Percentiles rank a stretch among this genome's conserved stretches.
Conservation (phyloP, 2,329 filamentous ascomycete genomes). For the Fusarium gaditjirri region DNA sequence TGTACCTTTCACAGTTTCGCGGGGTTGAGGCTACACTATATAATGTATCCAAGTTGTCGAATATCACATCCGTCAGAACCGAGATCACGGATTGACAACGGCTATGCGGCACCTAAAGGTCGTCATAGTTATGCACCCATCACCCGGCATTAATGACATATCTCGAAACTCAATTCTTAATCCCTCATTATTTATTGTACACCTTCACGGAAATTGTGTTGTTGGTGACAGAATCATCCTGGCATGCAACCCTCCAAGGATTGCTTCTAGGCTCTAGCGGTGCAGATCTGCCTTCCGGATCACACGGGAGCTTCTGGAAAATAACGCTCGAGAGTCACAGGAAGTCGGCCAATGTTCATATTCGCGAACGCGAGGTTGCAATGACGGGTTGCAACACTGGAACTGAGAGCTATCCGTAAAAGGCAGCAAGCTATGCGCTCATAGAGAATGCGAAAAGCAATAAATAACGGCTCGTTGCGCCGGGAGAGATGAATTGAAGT, state of each 20-base stretch:
- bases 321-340: not conserved
- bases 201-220: not conserved
- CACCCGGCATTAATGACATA: not conserved
- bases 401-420: not conserved
- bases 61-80: slow-evolving; percentile 22
- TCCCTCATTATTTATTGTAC: slow-evolving; percentile 1
- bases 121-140: slow-evolving; percentile 12
- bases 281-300: not conserved
- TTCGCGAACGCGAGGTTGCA: slow-evolving; percentile 4
- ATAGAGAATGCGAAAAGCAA: not conserved
- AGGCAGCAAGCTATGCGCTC: not conserved
- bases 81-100: slow-evolving; percentile 1
- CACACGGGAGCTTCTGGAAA: not conserved
- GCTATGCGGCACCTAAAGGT: not conserved
- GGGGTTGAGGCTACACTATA: not conserved
- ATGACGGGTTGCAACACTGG: not conserved
- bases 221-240: not conserved
- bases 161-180: not conserved
- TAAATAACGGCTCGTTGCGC: not conserved
- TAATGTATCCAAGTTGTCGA: not conserved
- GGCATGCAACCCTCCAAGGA: not conserved
- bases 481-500: not conserved
- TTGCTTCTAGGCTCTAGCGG: not conserved
- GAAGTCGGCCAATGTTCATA: not conserved
- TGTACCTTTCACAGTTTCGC: not conserved